Conservation (phyloP, 2,329 filamentous ascomycete genomes). For the Chaetomiaceae sp. region DNA sequence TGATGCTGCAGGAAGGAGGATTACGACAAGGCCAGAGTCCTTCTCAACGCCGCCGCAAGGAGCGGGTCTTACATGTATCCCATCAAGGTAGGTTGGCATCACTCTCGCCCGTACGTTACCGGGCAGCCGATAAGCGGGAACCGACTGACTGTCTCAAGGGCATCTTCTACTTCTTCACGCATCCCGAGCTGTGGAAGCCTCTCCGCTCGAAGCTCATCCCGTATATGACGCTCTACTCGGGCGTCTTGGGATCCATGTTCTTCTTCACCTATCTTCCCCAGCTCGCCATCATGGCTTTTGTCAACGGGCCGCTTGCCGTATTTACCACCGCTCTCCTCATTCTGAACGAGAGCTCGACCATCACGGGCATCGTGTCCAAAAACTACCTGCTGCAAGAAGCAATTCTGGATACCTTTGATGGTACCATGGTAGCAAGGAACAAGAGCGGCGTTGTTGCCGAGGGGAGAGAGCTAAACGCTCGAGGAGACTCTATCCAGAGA, state of each 20-base stretch:
- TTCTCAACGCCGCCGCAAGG: slow-evolving; percentile 64
- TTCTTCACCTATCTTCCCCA: slow-evolving; percentile 82
- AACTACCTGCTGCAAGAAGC: slow-evolving; percentile 77
- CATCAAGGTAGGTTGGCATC: slow-evolving; percentile 52
- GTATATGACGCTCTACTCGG: slow-evolving; percentile 65
- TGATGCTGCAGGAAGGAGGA: slow-evolving; percentile 59
- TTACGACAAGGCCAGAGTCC: slow-evolving; percentile 57
- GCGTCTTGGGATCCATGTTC: slow-evolving; percentile 78
- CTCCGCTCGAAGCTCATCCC: slow-evolving; percentile 52
- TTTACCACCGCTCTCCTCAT: slow-evolving; percentile 67
- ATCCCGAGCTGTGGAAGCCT: slow-evolving; percentile 55
- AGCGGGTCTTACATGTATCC: slow-evolving; percentile 85
- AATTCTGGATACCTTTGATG: slow-evolving; percentile 85
- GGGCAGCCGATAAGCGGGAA: neutral
- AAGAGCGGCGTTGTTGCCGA: slow-evolving; percentile 61
- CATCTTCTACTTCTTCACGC: slow-evolving; percentile 55
- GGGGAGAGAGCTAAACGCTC: slow-evolving; percentile 66
- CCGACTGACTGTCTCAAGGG: slow-evolving; percentile 38
- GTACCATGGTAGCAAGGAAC: slow-evolving; percentile 53
- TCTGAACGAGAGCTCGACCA: slow-evolving; percentile 56
- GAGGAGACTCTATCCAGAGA: slow-evolving; percentile 52
- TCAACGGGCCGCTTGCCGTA: slow-evolving; percentile 79
- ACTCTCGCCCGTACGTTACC: neutral
- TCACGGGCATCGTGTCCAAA: slow-evolving; percentile 55
- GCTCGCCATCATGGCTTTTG: slow-evolving; percentile 73